phyloP scores from a whole-genome alignment of 805 yeast species.

The Barnettozyma pratensis region DNA sequence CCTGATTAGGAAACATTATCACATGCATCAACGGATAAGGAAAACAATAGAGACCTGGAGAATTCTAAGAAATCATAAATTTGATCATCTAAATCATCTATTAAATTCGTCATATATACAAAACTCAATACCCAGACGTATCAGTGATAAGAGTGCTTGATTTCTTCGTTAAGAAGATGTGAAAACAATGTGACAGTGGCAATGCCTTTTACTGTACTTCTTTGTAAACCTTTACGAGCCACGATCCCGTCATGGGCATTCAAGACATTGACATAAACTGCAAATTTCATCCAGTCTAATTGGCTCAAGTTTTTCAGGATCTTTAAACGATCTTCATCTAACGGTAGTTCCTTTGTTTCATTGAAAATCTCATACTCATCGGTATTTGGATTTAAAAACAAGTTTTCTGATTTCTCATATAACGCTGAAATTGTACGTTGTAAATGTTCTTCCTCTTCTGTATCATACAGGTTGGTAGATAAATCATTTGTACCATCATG shows the following conservation, averaged over 20 bases:
- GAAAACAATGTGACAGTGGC: conserved; percentile 49
- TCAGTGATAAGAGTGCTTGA: conserved; percentile 4
- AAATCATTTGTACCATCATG: not conserved
- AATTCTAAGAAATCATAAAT: no score
- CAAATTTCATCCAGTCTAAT: conserved; percentile 72
- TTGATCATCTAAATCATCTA: not conserved
- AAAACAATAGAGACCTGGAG: not conserved
- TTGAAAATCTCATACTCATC: conserved; percentile 18
- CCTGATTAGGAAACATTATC: not conserved
- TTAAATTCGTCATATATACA: not conserved
- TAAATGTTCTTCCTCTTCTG: conserved; percentile 1
- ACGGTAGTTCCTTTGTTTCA: conserved; percentile 23
- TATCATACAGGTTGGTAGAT: not conserved
- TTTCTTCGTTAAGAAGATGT: conserved; percentile 18
- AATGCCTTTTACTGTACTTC: conserved; percentile 44
- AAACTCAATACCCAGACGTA: not conserved
- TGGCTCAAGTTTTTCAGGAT: conserved; percentile 53
- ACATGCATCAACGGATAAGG: not conserved
- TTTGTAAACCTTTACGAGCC: conserved; percentile 60
- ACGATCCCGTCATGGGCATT: conserved; percentile 88
- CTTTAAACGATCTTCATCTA: conserved; percentile 32
- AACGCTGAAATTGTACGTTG: not conserved
- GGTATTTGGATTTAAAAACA: conserved; percentile 10
- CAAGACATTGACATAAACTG: conserved; percentile 62
- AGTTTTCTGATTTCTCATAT: not conserved